These are phyloP conservation scores for Candida maltosa DNA, from an alignment of 805 yeast genomes.

Conservation along the genomic window DNA sequence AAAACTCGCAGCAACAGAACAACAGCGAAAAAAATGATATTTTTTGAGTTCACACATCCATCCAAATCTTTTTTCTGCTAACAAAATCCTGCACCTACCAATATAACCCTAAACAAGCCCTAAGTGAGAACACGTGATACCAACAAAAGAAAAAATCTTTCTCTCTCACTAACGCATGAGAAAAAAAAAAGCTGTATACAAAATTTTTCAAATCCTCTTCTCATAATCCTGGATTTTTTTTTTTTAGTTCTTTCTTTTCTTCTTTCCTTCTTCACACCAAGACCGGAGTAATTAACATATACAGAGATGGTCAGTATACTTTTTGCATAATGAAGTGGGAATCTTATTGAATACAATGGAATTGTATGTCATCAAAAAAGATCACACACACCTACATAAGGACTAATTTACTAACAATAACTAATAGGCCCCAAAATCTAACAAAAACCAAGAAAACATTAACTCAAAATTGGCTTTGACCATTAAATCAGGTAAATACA, in stretches of 20 bases:
- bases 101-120: too few relatives aligned
- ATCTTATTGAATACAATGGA: not conserved
- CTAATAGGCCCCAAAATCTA: conserved; percentile 81
- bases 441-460: conserved; percentile 89
- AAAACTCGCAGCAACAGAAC: too few relatives aligned
- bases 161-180: too few relatives aligned
- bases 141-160: too few relatives aligned
- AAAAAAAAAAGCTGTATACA: too few relatives aligned
- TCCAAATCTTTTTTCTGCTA: too few relatives aligned
- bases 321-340: not conserved
- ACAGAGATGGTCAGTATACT: conserved; percentile 96
- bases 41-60: too few relatives aligned
- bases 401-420: conserved; percentile 35
- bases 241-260: conserved; percentile 1
- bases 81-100: too few relatives aligned
- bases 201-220: not conserved
- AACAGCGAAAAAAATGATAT: too few relatives aligned
- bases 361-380: conserved; percentile 3
- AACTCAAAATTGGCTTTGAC: conserved; percentile 97
- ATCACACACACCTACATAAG: not conserved
- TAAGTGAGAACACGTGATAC: too few relatives aligned
- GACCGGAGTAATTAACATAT: conserved; percentile 89
- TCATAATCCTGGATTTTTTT: not conserved
- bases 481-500: conserved; percentile 98
- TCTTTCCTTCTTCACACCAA: conserved; percentile 13